Evolutionary conservation across 768 basidiomycete species (phyloP).

Genomic region (Asterophora parasitica): DNA sequence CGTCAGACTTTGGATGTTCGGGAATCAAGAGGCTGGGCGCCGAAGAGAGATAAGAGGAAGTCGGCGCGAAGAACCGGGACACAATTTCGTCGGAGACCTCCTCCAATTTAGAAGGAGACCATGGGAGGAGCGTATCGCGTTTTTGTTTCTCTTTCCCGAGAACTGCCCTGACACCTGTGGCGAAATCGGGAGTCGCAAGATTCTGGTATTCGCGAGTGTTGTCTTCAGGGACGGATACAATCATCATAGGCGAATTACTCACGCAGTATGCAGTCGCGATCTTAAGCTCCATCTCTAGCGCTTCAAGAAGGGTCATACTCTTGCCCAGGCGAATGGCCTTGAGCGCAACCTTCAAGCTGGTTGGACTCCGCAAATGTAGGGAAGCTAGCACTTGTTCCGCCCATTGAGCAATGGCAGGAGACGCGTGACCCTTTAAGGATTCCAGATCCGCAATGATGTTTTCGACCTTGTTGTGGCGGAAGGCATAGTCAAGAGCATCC

Average conservation of each 20-base stretch:
- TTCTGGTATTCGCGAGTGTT: constrained; percentile 39
- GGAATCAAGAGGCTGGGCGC: constrained; percentile 43
- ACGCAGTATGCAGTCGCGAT: constrained; percentile 90
- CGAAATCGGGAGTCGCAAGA: constrained; percentile 79
- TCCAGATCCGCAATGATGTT: constrained; percentile 59
- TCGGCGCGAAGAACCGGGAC: constrained; percentile 60
- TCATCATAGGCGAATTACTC: constrained; percentile 31
- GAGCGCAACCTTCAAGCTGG: constrained; percentile 88
- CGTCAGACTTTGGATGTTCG: constrained; percentile 20
- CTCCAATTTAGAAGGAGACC: constrained; percentile 62
- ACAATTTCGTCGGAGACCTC: constrained; percentile 59
- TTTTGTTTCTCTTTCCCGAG: constrained; percentile 37
- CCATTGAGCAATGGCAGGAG: constrained; percentile 59
- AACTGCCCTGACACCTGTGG: constrained; percentile 72
- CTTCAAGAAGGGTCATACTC: constrained; percentile 53
- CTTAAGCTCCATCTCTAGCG: constrained; percentile 79
- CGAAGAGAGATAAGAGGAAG: constrained; percentile 42
- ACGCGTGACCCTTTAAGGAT: constrained; percentile 32
- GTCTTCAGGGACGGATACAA: constrained; percentile 13
- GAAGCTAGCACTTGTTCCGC: constrained; percentile 61
- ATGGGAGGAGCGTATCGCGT: constrained; percentile 44
- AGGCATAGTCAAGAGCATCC: constrained; percentile 76
- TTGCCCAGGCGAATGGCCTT: constrained; percentile 72
- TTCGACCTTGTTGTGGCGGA: constrained; percentile 67
- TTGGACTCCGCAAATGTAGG: constrained; percentile 76